Conservation (phyloP, 2,329 filamentous ascomycete genomes). For the Sclerotinia glacialis region DNA sequence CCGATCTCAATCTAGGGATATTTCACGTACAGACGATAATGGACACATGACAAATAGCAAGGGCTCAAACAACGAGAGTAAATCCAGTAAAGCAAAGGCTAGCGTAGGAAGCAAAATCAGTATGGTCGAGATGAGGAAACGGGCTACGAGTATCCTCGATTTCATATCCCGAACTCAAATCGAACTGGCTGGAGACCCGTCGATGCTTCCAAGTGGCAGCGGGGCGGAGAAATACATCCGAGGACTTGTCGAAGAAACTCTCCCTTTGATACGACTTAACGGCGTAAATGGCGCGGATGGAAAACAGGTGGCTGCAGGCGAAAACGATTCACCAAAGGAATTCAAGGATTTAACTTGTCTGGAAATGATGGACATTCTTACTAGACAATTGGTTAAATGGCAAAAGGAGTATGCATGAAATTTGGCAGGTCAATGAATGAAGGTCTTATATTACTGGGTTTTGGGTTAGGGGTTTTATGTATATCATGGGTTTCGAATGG, state of each 20-base stretch:
- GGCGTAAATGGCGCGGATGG: slow-evolving; percentile 37
- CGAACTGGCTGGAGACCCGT: slow-evolving; percentile 69
- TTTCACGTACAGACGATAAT: slow-evolving; percentile 46
- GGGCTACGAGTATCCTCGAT: slow-evolving; percentile 79
- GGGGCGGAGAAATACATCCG: slow-evolving; percentile 38
- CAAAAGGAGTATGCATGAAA: slow-evolving; percentile 39
- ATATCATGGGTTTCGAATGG: slow-evolving; percentile 22
- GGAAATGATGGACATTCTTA: slow-evolving; percentile 44
- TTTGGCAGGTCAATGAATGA: background rate
- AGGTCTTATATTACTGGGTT: slow-evolving; percentile 10
- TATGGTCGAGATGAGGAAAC: slow-evolving; percentile 84
- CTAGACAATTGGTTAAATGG: slow-evolving; percentile 42
- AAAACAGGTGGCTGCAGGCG: slow-evolving; percentile 38
- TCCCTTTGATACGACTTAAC: slow-evolving; percentile 41
- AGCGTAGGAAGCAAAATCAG: slow-evolving; percentile 61
- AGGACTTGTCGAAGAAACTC: slow-evolving; percentile 37
- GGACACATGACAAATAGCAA: slow-evolving; percentile 45
- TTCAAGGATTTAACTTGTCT: slow-evolving; percentile 67
- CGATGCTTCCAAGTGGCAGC: slow-evolving; percentile 43
- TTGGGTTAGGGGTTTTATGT: slow-evolving; percentile 12
- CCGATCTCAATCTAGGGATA: slow-evolving; percentile 50
- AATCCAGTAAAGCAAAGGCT: slow-evolving; percentile 37
- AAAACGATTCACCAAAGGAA: slow-evolving; percentile 44
- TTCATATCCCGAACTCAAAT: slow-evolving; percentile 88
- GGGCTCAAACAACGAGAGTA: slow-evolving; percentile 41